These are phyloP conservation scores for Choiromyces venosus DNA, from an alignment of 495 filamentous ascomycete genomes.

Conservation along the genomic window DNA sequence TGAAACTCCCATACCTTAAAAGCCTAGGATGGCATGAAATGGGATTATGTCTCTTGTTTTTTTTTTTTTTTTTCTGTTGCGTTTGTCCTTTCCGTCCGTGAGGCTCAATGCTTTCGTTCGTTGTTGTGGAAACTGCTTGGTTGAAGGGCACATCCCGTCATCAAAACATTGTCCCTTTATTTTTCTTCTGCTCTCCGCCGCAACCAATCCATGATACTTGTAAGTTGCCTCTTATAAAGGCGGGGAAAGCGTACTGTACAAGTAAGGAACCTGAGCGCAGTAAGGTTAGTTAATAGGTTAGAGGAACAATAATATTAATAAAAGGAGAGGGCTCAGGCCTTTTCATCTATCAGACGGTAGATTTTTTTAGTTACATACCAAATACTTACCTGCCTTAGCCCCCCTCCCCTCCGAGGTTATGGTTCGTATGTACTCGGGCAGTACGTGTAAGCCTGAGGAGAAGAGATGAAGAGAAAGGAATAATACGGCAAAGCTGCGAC, in stretches of 20 bases:
- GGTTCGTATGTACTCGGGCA: background rate
- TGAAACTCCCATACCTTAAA: constrained; percentile 15
- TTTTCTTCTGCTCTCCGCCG: background rate
- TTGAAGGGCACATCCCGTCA: background rate
- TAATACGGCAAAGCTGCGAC: background rate
- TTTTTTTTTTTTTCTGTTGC: background rate
- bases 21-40: background rate
- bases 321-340: background rate
- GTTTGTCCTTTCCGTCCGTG: background rate
- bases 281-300: background rate
- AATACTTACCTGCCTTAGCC: background rate
- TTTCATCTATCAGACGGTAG: background rate
- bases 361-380: background rate
- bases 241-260: background rate
- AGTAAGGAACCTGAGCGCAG: background rate
- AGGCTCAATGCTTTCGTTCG: background rate
- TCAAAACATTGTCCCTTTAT: background rate
- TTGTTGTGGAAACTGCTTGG: background rate
- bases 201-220: background rate
- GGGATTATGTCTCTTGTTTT: background rate
- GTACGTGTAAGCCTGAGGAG: background rate
- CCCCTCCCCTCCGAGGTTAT: background rate
- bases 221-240: background rate
- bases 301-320: background rate
- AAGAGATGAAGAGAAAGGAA: background rate